Evolutionary conservation across 768 basidiomycete species (phyloP).

Genomic region (Suillus occidentalis): DNA sequence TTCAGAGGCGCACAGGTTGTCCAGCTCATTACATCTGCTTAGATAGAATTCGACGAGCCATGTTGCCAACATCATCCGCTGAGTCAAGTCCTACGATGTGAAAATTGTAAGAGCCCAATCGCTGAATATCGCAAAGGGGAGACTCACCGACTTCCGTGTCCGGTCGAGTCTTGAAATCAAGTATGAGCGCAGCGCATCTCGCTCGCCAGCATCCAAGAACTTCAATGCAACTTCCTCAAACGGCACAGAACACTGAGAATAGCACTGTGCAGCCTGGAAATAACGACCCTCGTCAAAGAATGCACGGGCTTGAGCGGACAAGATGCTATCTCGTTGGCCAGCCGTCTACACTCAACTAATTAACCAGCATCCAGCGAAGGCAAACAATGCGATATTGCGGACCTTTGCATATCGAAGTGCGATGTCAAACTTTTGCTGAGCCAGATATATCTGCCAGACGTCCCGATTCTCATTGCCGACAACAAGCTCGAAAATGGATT

Average conservation of each 20-base stretch:
- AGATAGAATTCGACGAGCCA: constrained; percentile 99
- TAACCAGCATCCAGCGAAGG: neutral
- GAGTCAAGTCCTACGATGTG: constrained; percentile 72
- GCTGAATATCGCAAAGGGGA: neutral
- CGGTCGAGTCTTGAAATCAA: constrained; percentile 85
- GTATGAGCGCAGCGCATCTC: constrained; percentile 89
- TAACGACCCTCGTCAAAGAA: constrained; percentile 79
- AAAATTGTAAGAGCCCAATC: neutral
- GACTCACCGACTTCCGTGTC: constrained; percentile 74
- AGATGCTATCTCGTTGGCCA: constrained; percentile 81
- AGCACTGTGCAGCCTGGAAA: constrained; percentile 90
- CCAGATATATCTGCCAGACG: constrained; percentile 90
- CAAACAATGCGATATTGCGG: constrained; percentile 13
- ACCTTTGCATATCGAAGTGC: constrained; percentile 86
- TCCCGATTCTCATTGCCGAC: constrained; percentile 88
- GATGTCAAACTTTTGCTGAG: constrained; percentile 72
- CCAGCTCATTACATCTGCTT: constrained; percentile 93
- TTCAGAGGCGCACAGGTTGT: constrained; percentile 91
- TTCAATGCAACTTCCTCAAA: constrained; percentile 93
- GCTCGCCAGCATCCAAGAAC: constrained; percentile 86
- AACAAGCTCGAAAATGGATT: constrained; percentile 85
- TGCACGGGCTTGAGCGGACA: constrained; percentile 79
- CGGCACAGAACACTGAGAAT: constrained; percentile 81
- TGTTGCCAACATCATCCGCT: constrained; percentile 96
- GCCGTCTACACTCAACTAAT: constrained; percentile 55